Base-by-base conservation (phyloP, 1,284 basidiomycete genomes). In the Gomphus bonarii region DNA sequence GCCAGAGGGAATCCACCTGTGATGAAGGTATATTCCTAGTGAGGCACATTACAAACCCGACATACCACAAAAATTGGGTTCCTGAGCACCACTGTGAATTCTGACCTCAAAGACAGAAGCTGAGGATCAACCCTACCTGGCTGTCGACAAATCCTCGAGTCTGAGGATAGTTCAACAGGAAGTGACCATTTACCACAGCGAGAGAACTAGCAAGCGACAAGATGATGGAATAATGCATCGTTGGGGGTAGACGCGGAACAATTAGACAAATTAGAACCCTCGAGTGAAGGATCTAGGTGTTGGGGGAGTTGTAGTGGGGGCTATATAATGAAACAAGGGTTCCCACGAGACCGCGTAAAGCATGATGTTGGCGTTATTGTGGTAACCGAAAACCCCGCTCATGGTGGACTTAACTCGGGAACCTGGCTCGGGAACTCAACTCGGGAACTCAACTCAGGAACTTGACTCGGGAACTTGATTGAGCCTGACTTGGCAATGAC, bases 161-260 rank as follows among this genome's bases (percentile, higher is more conserved):
- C 3, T 71, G 61, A 40, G 86, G 86, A 67, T 76, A 88, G 65
- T 80, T 75, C 42, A 88, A 72, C 59, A 83, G 79, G 72, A 87
- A 88, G 68, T 88, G 86, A 7, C 83, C 85, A 48, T 74, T 73
- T 43, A 72, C 80, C 18, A 72, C 66, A 20, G 72, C 65, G n/a
- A 69, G 59, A 38, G 75, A 63, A 9, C 66, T 61, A 25, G 68
- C 61, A 12, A 71, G 60, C 28, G 71, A 54, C 9, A 52, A 22
- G 31, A 43, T 20, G 40, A 20, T 10, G 12, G 20, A 46, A 20
- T 47, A 20, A 50, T 11, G 48, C 48, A 58, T 51, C 8, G 3
- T 48, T 48, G 11, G 12, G 3, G 46, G 14, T n/a, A 48, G 18
- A 16, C 25, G 16, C 46, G n/a, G 18, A 25, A 44, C 7, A 9